Evolutionary conservation across 192 early-diverging fungal genomes (phyloP).

Genomic region (Coemansia sp.): DNA sequence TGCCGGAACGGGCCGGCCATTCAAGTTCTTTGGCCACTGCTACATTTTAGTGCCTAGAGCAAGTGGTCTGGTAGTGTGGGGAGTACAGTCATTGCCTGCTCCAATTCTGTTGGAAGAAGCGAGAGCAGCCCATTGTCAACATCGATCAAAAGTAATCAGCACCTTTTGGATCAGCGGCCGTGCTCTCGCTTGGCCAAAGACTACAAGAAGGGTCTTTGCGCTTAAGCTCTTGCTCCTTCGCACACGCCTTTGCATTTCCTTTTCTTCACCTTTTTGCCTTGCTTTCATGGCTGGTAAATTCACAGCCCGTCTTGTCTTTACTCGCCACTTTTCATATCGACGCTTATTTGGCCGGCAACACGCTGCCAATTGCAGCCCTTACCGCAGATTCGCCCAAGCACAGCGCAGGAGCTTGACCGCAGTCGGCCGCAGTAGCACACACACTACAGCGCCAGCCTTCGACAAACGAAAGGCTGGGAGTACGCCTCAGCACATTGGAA

Average conservation of each 20-base stretch:
- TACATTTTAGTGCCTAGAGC: too few species aligned
- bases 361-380: not conserved
- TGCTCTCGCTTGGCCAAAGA: not conserved
- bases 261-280: not conserved
- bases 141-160: not conserved
- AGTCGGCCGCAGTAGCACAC: not conserved
- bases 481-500: not conserved
- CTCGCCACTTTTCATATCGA: slow-evolving; percentile 4
- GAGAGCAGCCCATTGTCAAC: not conserved
- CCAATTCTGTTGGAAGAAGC: too few species aligned
- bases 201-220: not conserved
- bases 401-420: not conserved
- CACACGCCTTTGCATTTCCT: not conserved
- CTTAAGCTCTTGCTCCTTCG: not conserved
- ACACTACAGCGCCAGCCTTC: not conserved
- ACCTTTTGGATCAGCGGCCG: not conserved
- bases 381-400: not conserved
- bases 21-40: too few species aligned
- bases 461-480: not conserved
- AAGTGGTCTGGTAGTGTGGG: too few species aligned
- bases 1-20: too few species aligned
- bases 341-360: not conserved
- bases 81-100: too few species aligned
- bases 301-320: not conserved
- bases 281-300: not conserved